Evolutionary conservation across 805 yeast species (phyloP).

Genomic region (Wickerhamomyces pijperi): DNA sequence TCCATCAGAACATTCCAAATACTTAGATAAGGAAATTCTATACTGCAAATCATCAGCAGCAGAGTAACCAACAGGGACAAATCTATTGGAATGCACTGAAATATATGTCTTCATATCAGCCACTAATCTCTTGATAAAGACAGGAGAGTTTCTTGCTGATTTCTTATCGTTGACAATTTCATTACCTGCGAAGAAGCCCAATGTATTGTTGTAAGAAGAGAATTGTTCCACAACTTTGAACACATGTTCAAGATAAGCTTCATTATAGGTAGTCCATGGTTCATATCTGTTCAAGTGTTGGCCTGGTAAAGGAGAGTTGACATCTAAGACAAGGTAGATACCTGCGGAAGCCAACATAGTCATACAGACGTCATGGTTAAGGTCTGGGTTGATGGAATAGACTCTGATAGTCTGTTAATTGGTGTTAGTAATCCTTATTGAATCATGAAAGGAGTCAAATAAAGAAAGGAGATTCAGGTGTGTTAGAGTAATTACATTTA

Average conservation of each 20-base stretch:
- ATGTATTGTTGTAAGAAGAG: slow-evolving; percentile 74
- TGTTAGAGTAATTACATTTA: slow-evolving; percentile 47
- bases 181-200: slow-evolving; percentile 88
- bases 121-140: slow-evolving; percentile 65
- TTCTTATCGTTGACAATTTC: slow-evolving; percentile 75
- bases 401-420: slow-evolving; percentile 54
- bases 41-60: slow-evolving; percentile 88
- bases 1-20: slow-evolving; percentile 57
- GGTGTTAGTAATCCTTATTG: slow-evolving; percentile 43
- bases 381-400: slow-evolving; percentile 73
- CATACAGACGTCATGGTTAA: slow-evolving; percentile 87
- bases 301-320: slow-evolving; percentile 71
- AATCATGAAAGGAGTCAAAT: no score
- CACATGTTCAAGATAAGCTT: slow-evolving; percentile 60
- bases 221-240: slow-evolving; percentile 75
- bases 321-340: slow-evolving; percentile 83
- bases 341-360: slow-evolving; percentile 84
- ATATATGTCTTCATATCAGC: slow-evolving; percentile 76
- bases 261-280: slow-evolving; percentile 84
- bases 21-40: slow-evolving; percentile 67
- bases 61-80: slow-evolving; percentile 86
- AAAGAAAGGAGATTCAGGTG: neutral
- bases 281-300: slow-evolving; percentile 84
- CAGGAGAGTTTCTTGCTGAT: slow-evolving; percentile 61
- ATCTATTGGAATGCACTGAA: slow-evolving; percentile 42